Evolutionary conservation across 139 green algal genomes (phyloP).

Genomic region (Micractinium sp.): DNA sequence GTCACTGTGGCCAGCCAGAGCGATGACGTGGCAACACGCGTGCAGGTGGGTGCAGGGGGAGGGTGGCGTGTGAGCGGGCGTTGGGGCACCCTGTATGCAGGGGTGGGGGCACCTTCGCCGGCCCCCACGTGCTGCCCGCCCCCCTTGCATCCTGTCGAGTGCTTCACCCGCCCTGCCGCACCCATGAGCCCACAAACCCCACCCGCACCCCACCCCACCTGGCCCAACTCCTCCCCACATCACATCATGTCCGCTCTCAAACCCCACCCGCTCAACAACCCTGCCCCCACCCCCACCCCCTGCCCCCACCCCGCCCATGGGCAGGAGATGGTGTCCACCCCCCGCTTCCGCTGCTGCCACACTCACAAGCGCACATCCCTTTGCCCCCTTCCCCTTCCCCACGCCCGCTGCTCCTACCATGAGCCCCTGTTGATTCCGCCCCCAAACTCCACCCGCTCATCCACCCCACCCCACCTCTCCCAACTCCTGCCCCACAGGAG

Average conservation of each 20-base stretch:
- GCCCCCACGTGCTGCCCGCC: neutral
- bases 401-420: no score
- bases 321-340: no score
- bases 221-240: no score
- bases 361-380: no score
- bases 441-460: no score
- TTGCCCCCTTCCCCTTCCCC: no score
- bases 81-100: neutral
- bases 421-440: neutral
- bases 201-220: no score
- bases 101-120: neutral
- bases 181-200: neutral
- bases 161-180: neutral
- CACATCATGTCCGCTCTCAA: no score
- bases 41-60: constrained; percentile 14
- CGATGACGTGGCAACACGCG: constrained; percentile 42
- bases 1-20: constrained; percentile 64
- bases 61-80: neutral
- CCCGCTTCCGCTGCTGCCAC: neutral
- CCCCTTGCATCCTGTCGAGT: neutral
- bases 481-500: constrained; percentile 23
- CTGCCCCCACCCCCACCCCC: no score
- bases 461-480: no score
- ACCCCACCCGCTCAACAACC: no score
- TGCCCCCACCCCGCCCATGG: no score